Evolutionary conservation across 306 rosid genomes (phyloP).

Genomic region (Styphnolobium japonicum): DNA sequence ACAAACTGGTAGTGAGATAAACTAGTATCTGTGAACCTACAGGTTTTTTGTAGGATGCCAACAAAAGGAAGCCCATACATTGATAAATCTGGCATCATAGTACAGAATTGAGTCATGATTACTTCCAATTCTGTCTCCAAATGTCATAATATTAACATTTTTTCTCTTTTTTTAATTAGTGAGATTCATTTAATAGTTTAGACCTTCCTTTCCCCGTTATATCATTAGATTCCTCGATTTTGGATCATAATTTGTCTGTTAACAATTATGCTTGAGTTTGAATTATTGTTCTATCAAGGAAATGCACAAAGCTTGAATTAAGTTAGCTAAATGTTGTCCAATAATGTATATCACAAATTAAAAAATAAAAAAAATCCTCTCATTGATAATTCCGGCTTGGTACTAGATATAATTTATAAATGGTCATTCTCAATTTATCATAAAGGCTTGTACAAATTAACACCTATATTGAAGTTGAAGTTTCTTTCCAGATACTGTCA

Average conservation of each 20-base stretch:
- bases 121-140: slow-evolving; percentile 12
- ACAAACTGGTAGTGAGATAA: not conserved
- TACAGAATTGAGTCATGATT: slow-evolving; percentile 3
- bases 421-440: not conserved
- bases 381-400: not conserved
- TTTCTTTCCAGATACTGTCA: not conserved
- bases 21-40: not conserved
- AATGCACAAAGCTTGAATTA: not conserved
- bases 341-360: not conserved
- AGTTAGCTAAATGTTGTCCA: not conserved
- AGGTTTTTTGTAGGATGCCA: slow-evolving; percentile 19
- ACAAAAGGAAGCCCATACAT: not conserved
- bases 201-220: not conserved
- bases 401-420: not conserved
- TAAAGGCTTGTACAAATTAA: not conserved
- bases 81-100: slow-evolving; percentile 10
- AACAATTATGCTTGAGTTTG: too few species aligned
- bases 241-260: slow-evolving; percentile 5
- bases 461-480: not conserved
- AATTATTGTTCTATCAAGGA: not conserved
- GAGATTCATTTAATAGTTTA: not conserved
- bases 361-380: not conserved
- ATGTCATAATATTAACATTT: not conserved
- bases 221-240: not conserved
- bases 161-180: not conserved